A percentile compares a stretch with the other conserved stretches of the same genome.
These are phyloP conservation scores for Fusarium piperis DNA, from an alignment of 2,329 filamentous ascomycete genomes.

Conservation along the genomic window DNA sequence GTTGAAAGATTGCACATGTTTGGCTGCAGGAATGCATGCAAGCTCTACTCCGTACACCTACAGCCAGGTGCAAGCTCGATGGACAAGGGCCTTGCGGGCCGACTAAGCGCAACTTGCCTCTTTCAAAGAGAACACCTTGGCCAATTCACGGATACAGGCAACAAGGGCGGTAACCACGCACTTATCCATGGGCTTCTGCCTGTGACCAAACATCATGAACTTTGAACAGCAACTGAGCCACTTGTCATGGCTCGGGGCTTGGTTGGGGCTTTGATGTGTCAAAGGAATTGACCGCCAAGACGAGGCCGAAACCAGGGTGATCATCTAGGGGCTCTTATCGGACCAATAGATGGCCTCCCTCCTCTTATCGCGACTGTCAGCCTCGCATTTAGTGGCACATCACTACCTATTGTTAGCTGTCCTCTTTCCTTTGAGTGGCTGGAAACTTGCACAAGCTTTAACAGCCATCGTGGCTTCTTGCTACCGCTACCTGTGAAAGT, in stretches of 20 bases:
- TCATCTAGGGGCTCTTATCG: conserved; percentile 29
- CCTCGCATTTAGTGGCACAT: conserved; percentile 41
- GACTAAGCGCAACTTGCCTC: background rate
- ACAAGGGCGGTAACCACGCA: conserved; percentile 1
- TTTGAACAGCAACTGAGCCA: conserved; percentile 28
- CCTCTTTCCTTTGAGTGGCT: conserved; percentile 46
- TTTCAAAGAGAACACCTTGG: background rate
- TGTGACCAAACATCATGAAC: conserved; percentile 33
- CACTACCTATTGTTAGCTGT: conserved; percentile 47
- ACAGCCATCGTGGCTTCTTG: conserved; percentile 45
- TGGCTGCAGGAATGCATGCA: background rate
- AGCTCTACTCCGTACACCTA: background rate
- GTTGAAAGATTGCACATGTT: background rate
- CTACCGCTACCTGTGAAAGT: background rate
- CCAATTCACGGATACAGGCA: background rate
- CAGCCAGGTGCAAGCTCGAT: background rate
- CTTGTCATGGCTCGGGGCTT: conserved; percentile 27
- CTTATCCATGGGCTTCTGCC: background rate
- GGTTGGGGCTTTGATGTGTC: conserved; percentile 6
- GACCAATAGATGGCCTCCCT: conserved; percentile 17
- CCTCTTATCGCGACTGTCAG: conserved; percentile 30
- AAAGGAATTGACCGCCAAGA: conserved; percentile 8
- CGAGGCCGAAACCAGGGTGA: conserved; percentile 12
- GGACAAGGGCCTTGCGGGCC: background rate
- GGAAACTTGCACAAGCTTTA: conserved; percentile 33